A percentile compares a stretch with the other conserved stretches of the same genome.
Evolutionary conservation across 1,284 basidiomycete genomes (phyloP).

Genomic region (Athelia psychrophila): DNA sequence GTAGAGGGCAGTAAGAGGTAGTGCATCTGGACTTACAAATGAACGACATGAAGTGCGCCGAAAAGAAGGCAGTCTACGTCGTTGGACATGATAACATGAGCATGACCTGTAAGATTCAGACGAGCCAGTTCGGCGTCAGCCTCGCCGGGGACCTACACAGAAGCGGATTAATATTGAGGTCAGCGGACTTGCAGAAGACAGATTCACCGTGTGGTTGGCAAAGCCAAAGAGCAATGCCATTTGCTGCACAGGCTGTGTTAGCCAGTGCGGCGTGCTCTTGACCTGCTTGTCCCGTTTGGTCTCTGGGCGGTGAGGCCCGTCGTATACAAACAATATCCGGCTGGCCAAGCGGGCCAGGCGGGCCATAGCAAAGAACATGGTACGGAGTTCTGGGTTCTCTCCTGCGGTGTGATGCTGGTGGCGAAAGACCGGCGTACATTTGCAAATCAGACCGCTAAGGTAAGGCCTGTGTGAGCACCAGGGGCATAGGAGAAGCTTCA

Average conservation of each 20-base stretch:
- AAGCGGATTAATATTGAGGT: background rate
- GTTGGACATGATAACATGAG: slow-evolving; percentile 91
- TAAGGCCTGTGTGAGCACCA: background rate
- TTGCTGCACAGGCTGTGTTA: slow-evolving; percentile 69
- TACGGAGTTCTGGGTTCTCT: slow-evolving; percentile 78
- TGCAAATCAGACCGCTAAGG: background rate
- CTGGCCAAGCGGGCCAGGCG: slow-evolving; percentile 77
- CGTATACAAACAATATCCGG: slow-evolving; percentile 91
- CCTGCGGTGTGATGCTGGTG: slow-evolving; percentile 67
- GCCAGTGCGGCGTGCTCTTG: slow-evolving; percentile 57
- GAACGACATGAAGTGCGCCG: slow-evolving; percentile 78
- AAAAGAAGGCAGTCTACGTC: slow-evolving; percentile 94
- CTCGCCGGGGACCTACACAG: slow-evolving; percentile 83
- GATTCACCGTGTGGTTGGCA: slow-evolving; percentile 74
- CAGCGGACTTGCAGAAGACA: background rate
- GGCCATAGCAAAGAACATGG: slow-evolving; percentile 73
- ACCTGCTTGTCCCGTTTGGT: slow-evolving; percentile 81
- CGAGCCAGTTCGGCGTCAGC: slow-evolving; percentile 96
- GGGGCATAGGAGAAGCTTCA: no score
- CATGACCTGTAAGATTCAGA: slow-evolving; percentile 75
- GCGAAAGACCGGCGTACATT: background rate
- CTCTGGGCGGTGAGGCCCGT: slow-evolving; percentile 82
- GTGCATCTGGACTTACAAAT: slow-evolving; percentile 50
- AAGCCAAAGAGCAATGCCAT: slow-evolving; percentile 89
- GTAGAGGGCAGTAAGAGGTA: slow-evolving; percentile 22